Evolutionary conservation across 2,329 filamentous ascomycete genomes (phyloP).

Genomic region (Xylaria sp.): DNA sequence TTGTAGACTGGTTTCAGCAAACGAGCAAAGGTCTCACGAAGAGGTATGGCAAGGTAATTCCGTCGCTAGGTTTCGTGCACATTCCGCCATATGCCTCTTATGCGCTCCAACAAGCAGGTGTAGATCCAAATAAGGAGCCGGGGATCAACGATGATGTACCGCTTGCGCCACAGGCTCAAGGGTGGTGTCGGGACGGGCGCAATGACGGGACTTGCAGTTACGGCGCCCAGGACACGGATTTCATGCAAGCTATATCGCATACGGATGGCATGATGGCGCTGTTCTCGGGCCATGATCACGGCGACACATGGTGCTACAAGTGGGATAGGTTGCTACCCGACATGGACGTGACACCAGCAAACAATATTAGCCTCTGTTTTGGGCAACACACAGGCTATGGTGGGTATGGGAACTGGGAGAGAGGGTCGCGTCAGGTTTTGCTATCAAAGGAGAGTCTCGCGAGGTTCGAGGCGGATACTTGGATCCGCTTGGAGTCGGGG

Average conservation of each 20-base stretch:
- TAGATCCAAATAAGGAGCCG: conserved; percentile 47
- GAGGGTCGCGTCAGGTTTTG: conserved; percentile 63
- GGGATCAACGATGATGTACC: conserved; percentile 54
- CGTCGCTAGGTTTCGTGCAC: conserved; percentile 56
- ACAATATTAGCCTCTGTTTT: conserved; percentile 56
- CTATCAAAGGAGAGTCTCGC: conserved; percentile 51
- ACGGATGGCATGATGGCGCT: conserved; percentile 61
- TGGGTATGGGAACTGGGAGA: conserved; percentile 69
- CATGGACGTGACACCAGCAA: conserved; percentile 43
- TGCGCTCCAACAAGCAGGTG: conserved; percentile 46
- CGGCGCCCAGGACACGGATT: conserved; percentile 60
- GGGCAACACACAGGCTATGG: conserved; percentile 73
- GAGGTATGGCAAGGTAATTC: conserved; percentile 45
- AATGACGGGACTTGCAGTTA: conserved; percentile 47
- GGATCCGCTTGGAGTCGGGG: conserved; percentile 65
- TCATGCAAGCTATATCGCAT: conserved; percentile 65
- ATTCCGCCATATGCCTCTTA: conserved; percentile 53
- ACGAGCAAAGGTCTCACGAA: conserved; percentile 41
- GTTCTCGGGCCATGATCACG: conserved; percentile 72
- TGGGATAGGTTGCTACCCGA: conserved; percentile 46
- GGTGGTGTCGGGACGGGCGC: conserved; percentile 50
- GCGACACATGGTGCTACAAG: conserved; percentile 62
- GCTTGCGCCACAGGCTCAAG: conserved; percentile 49
- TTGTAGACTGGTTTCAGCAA: conserved; percentile 52
- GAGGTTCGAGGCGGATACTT: conserved; percentile 57